Percentiles rank a stretch among this genome's conserved stretches.
phyloP scores from a whole-genome alignment of 2,329 filamentous ascomycete genomes.

The Chrysoporthe deuterocubensis region DNA sequence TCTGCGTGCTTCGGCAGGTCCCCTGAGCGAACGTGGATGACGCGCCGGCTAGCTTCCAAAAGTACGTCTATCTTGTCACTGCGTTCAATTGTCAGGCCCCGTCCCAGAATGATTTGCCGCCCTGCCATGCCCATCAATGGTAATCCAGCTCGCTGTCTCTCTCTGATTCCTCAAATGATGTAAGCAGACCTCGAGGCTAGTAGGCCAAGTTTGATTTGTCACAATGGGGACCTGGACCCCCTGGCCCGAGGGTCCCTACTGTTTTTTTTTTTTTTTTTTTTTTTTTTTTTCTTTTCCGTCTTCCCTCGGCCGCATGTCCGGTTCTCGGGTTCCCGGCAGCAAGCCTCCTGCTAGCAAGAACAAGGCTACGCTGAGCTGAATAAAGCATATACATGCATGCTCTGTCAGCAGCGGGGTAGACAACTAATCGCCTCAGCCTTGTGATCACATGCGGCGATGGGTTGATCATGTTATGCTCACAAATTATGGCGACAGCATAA shows the following conservation, averaged over 20 bases:
- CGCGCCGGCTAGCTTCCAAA: slow-evolving; percentile 17
- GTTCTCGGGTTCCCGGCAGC: background rate
- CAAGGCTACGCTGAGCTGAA: slow-evolving; percentile 4
- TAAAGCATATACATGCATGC: background rate
- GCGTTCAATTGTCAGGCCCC: background rate
- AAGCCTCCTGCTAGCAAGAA: background rate
- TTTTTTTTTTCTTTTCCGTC: background rate
- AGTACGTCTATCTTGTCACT: slow-evolving; percentile 13
- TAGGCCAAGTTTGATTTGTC: slow-evolving; percentile 22
- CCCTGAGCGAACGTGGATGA: background rate
- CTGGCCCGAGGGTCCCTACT: background rate
- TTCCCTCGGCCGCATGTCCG: background rate
- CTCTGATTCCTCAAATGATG: slow-evolving; percentile 15
- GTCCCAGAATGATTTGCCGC: background rate
- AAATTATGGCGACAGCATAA: background rate
- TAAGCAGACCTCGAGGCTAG: slow-evolving; percentile 15
- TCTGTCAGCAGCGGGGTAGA: background rate
- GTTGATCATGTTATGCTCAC: background rate
- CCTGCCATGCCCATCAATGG: no score
- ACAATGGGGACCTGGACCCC: background rate
- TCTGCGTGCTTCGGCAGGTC: background rate
- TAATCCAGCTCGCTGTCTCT: background rate
- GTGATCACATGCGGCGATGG: background rate
- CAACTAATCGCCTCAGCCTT: background rate
- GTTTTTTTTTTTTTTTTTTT: background rate